Base-by-base conservation (phyloP, 345 rosid species). In the Adansonia digitata region DNA sequence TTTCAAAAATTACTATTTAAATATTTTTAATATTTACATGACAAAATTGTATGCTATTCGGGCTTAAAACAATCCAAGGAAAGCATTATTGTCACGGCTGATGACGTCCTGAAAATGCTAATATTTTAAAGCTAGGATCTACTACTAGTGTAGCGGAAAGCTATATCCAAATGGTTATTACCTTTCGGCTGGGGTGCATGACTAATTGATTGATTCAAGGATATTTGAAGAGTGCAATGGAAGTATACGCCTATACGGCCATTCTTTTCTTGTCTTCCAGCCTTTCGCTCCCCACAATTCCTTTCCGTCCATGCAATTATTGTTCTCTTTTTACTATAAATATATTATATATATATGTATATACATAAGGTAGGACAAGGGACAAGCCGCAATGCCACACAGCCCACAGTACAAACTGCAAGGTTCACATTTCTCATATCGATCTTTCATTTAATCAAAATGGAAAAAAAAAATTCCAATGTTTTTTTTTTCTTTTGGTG, bases 241-340 rank as follows among this genome's bases (percentile, higher is more conserved):
- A 69, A 69, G 61, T 24, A 74, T 68, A n/a, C n/a, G n/a, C n/a
- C n/a, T n/a, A n/a, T n/a, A 27, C 74, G 77, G 70, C 62, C 69
- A 48, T 14, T 13, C 0, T n/a, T 67, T 39, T 26, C 18, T 18
- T 5, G 52, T 10, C 56, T 27, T 46, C 8, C 39, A 15, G 55
- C 15, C 0, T 46, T 46, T 7, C n/a, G 26, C 57, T n/a, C 59
- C 6, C 42, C 10, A 17, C 12, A 40, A 29, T 20, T 7, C 3
- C 72, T 53, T 42, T 63, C 55, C 63, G 57, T 18, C 42, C 27
- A 42, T 20, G 13, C 18, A 70, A 18, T 49, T n/a, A 48, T 46
- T 26, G 3, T n/a, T n/a, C n/a, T n/a, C n/a, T n/a, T n/a, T n/a
- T n/a, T n/a, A n/a, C n/a, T n/a, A n/a, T n/a, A n/a, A n/a, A n/a